A percentile compares a stretch with the other conserved stretches of the same genome.
Conservation (phyloP, 768 basidiomycete species). For the Erythrobasidium yunnanense region DNA sequence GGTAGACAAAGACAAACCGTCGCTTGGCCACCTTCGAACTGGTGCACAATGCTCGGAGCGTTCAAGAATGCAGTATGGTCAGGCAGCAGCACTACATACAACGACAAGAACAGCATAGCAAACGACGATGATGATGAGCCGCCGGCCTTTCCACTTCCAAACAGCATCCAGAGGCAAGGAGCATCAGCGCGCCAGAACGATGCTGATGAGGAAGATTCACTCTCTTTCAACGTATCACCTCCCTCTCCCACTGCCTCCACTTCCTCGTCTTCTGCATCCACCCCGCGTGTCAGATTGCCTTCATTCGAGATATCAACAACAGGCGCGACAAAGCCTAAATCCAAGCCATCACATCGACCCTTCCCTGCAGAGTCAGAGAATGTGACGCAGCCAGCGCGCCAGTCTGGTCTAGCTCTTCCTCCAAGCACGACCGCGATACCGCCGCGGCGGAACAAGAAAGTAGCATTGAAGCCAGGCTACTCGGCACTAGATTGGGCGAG, state of each 20-base stretch:
- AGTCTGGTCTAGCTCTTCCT: background rate
- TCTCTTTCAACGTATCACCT: background rate
- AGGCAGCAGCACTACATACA: background rate
- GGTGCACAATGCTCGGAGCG: background rate
- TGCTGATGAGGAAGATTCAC: background rate
- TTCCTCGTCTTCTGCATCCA: background rate
- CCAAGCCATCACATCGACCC: constrained; percentile 15
- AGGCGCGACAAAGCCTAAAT: background rate
- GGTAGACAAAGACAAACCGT: background rate
- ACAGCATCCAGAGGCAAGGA: background rate
- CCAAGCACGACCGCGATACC: constrained; percentile 16
- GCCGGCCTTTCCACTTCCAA: background rate
- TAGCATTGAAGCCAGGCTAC: constrained; percentile 79
- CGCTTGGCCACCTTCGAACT: background rate
- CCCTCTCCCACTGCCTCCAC: background rate
- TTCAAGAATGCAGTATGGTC: constrained; percentile 8
- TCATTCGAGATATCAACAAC: background rate
- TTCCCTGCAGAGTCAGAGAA: constrained; percentile 5
- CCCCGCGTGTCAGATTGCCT: background rate
- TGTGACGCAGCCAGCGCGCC: background rate
- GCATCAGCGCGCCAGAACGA: background rate
- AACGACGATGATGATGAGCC: background rate
- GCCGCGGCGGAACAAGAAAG: constrained; percentile 51
- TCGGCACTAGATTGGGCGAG: constrained; percentile 89
- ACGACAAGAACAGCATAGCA: background rate